Evolutionary conservation across 352 stramenopile genomes (phyloP).

Genomic region (Phytophthora kernoviae): DNA sequence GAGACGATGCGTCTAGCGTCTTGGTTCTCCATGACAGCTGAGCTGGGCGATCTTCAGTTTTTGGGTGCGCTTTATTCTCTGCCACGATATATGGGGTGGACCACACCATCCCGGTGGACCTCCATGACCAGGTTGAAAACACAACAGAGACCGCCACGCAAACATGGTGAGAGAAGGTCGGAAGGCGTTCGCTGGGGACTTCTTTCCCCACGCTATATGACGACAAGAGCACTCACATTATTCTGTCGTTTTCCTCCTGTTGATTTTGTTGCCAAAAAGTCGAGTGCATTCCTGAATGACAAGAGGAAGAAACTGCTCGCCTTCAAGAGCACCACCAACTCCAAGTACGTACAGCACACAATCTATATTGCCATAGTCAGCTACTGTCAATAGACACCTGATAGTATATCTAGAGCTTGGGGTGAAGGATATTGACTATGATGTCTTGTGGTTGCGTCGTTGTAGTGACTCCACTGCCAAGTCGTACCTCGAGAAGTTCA

Average conservation of each 20-base stretch:
- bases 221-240: background rate
- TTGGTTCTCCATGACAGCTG: background rate
- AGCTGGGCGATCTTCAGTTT: background rate
- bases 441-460: background rate
- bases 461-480: constrained; percentile 67
- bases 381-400: background rate
- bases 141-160: constrained; percentile 1
- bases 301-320: constrained; percentile 77
- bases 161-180: background rate
- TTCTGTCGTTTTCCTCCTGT: background rate
- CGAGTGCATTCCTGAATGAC: constrained; percentile 52
- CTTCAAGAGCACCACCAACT: constrained; percentile 81
- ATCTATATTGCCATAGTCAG: background rate
- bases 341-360: constrained; percentile 55
- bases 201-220: background rate
- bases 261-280: constrained; percentile 17
- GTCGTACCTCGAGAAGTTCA: constrained; percentile 80
- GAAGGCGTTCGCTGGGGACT: background rate
- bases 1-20: no score
- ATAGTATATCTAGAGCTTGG: no score
- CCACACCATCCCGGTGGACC: background rate
- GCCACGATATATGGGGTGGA: no score
- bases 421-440: no score
- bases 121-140: background rate
- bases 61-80: background rate